These are phyloP conservation scores for Phialemonium atrogriseum DNA, from an alignment of 2,329 filamentous ascomycete species.

Conservation along the genomic window DNA sequence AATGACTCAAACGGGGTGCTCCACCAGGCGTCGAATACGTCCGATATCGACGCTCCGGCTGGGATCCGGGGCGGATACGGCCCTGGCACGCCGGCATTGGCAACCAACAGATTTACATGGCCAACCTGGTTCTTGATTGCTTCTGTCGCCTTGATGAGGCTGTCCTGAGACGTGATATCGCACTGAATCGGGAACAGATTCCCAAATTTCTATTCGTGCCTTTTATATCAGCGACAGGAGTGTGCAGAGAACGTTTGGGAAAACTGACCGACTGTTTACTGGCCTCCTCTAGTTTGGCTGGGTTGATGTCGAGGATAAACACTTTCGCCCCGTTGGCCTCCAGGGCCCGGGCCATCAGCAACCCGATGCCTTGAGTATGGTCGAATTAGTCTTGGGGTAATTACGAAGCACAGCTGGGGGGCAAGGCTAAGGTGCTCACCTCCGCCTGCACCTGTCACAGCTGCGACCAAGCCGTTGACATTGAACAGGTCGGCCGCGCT, in stretches of 20 bases:
- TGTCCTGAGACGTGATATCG: not conserved
- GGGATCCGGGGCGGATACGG: not conserved
- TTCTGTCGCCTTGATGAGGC: not conserved
- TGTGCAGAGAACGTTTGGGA: no score
- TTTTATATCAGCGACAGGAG: no score
- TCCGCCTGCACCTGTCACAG: not conserved
- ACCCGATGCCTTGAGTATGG: not conserved
- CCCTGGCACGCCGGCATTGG: not conserved
- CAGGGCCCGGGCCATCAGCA: not conserved
- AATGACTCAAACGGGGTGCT: not conserved
- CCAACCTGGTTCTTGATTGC: not conserved
- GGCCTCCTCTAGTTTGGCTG: no score
- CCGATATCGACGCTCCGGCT: not conserved
- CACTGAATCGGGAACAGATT: not conserved
- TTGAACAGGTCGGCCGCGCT: not conserved
- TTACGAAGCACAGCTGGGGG: slow-evolving; percentile 6
- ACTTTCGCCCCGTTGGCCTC: not conserved
- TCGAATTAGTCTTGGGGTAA: not conserved
- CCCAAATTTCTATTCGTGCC: not conserved
- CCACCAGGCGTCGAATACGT: not conserved
- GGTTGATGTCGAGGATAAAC: not conserved
- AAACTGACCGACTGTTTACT: no score
- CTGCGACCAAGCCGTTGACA: not conserved
- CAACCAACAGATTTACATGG: not conserved
- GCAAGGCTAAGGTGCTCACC: not conserved